Evolutionary conservation across 1,139 yeast genomes (phyloP).

Genomic region (Blastobotrys arbuscula): DNA sequence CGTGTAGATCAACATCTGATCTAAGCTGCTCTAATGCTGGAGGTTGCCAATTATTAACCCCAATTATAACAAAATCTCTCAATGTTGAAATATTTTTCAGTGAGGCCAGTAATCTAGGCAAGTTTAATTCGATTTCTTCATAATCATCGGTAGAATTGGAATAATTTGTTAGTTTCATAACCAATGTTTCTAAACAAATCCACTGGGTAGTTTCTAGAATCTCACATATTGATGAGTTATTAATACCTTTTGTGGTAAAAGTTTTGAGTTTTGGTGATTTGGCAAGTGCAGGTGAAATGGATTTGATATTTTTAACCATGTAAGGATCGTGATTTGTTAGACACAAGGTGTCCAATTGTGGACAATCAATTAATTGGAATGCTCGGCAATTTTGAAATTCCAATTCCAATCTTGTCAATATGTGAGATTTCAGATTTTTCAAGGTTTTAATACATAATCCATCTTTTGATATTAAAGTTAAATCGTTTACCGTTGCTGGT

Average conservation of each 20-base stretch:
- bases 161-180: background rate
- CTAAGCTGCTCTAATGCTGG: background rate
- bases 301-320: background rate
- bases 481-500: background rate
- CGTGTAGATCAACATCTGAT: background rate
- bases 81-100: background rate
- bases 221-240: background rate
- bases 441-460: background rate
- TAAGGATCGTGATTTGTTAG: background rate
- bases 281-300: background rate
- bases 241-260: background rate
- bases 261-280: background rate
- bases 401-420: constrained; percentile 1
- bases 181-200: background rate
- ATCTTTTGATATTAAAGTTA: background rate
- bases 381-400: background rate
- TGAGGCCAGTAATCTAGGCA: background rate
- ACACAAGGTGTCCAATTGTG: constrained; percentile 2
- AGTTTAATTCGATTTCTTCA: background rate
- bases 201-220: background rate
- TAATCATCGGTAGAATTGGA: background rate
- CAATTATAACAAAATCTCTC: background rate
- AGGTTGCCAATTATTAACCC: background rate
- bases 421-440: background rate
- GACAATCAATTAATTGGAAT: background rate